phyloP scores from a whole-genome alignment of 2,329 filamentous ascomycete species.

The Aspergillus fructus region DNA sequence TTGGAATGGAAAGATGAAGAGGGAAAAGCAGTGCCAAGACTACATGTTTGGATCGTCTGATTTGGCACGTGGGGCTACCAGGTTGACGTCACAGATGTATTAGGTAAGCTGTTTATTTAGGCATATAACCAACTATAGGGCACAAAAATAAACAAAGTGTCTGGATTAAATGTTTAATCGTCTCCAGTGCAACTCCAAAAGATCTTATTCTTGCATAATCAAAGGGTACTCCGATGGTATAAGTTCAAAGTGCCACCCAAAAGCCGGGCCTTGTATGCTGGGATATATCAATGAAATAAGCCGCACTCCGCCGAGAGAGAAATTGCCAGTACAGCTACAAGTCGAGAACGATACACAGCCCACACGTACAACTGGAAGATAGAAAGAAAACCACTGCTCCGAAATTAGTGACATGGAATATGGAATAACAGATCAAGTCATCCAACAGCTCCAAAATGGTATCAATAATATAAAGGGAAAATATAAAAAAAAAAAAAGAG shows the following conservation, averaged over 20 bases:
- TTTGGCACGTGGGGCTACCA: slow-evolving; percentile 9
- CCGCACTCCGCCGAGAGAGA: slow-evolving; percentile 5
- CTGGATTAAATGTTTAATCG: background rate
- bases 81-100: background rate
- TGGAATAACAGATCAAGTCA: background rate
- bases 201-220: background rate
- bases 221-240: background rate
- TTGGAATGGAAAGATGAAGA: slow-evolving; percentile 3
- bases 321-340: slow-evolving; percentile 7
- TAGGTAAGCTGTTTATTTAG: background rate
- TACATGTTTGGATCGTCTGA: slow-evolving; percentile 12
- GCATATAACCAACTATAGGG: too few relatives aligned
- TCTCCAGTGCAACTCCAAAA: background rate
- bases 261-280: slow-evolving; percentile 18
- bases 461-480: slow-evolving; percentile 13
- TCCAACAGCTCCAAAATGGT: slow-evolving; percentile 13
- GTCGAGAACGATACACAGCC: background rate
- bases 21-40: slow-evolving; percentile 9
- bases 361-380: slow-evolving; percentile 1
- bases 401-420: slow-evolving; percentile 11
- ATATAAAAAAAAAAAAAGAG: slow-evolving; percentile 17
- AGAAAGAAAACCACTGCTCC: slow-evolving; percentile 10
- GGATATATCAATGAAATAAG: slow-evolving; percentile 14
- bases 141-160: too few relatives aligned
- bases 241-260: slow-evolving; percentile 3